A percentile compares a stretch with the other conserved stretches of the same genome.
Evolutionary conservation across 192 early-diverging fungal species (phyloP).

Genomic region (Backusella australiensis): DNA sequence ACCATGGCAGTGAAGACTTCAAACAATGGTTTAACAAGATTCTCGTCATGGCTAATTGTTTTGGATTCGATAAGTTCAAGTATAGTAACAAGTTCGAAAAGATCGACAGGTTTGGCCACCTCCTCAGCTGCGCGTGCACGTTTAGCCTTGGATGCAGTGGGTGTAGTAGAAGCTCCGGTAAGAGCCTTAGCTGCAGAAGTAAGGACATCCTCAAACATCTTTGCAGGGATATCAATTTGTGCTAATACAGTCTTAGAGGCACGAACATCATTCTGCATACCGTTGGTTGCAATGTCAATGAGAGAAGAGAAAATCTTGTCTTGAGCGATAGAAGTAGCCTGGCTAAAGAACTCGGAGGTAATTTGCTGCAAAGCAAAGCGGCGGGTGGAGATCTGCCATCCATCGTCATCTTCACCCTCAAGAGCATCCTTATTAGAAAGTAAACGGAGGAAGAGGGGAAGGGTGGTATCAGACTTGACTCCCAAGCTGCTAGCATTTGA

Average conservation of each 20-base stretch:
- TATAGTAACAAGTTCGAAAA: constrained; percentile 60
- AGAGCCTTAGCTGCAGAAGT: constrained; percentile 6
- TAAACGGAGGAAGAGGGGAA: constrained; percentile 46
- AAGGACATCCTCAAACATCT: constrained; percentile 14
- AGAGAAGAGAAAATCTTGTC: constrained; percentile 48
- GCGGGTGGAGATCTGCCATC: constrained; percentile 42
- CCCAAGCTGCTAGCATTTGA: constrained; percentile 44
- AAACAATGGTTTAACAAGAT: constrained; percentile 69
- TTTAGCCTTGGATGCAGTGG: background rate
- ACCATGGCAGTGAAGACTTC: constrained; percentile 66
- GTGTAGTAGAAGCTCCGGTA: background rate
- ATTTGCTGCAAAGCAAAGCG: constrained; percentile 46
- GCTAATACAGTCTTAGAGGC: constrained; percentile 46
- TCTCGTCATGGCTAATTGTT: constrained; percentile 42
- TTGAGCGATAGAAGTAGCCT: constrained; percentile 37
- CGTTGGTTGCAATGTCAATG: constrained; percentile 52
- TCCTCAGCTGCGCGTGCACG: constrained; percentile 12
- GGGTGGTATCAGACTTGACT: constrained; percentile 45
- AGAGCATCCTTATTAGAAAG: constrained; percentile 41
- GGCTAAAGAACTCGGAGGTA: constrained; percentile 38
- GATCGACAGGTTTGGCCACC: constrained; percentile 20
- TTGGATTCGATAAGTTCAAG: constrained; percentile 80
- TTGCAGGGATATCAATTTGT: constrained; percentile 33
- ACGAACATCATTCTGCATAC: constrained; percentile 45
- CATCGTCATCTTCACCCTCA: constrained; percentile 40